phyloP scores from a whole-genome alignment of 73 alveolate genomes.

The Paramecium tetraurelia region DNA sequence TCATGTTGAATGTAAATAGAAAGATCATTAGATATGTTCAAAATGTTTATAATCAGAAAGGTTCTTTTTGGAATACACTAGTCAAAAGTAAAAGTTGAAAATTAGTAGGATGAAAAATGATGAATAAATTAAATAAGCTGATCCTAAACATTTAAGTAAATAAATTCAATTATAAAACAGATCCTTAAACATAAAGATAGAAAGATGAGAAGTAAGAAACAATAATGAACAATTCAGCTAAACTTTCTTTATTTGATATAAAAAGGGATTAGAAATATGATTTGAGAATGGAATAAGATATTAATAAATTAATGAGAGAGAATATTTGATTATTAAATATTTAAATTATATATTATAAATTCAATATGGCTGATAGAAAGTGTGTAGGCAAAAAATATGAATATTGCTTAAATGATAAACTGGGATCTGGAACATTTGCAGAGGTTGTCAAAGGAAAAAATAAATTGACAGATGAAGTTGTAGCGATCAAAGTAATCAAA shows the following conservation, averaged over 20 bases:
- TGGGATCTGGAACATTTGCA: constrained; percentile 57
- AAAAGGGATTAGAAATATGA: not conserved
- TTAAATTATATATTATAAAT: not conserved
- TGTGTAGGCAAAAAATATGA: not conserved
- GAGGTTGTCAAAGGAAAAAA: constrained; percentile 45
- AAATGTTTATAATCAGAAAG: not conserved
- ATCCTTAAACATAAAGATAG: not conserved
- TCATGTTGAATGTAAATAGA: not conserved
- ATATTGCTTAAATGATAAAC: not conserved
- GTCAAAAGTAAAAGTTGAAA: not conserved
- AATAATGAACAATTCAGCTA: not conserved
- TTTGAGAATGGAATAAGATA: not conserved
- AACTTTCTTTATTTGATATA: not conserved
- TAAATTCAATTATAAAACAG: not conserved
- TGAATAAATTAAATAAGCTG: not conserved
- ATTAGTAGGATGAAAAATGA: constrained; percentile 19
- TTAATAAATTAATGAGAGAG: not conserved
- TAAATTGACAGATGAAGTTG: constrained; percentile 15
- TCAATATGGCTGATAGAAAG: not conserved
- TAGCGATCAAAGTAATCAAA: constrained; percentile 50
- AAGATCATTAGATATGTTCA: not conserved
- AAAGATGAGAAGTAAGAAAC: not conserved
- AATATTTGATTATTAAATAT: not conserved
- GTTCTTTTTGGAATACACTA: constrained; percentile 11
- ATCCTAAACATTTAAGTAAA: not conserved